These are phyloP conservation scores for Conidiobolus incongruus DNA, from an alignment of 371 early-diverging fungal genomes.

Conservation along the genomic window DNA sequence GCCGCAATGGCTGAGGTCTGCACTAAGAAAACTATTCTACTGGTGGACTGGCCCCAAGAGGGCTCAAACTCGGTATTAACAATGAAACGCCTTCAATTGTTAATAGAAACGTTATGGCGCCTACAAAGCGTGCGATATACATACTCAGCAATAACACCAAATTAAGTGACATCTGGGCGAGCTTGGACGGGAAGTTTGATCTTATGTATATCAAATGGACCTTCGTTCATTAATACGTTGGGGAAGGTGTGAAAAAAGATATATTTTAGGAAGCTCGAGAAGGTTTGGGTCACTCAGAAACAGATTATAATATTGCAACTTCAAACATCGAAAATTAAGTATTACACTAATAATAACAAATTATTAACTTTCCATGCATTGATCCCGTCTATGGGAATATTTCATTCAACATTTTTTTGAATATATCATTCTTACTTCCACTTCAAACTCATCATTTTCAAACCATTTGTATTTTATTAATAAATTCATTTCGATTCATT, in stretches of 20 bases:
- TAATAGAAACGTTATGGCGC: no score
- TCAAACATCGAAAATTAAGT: no score
- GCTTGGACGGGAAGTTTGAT: constrained; percentile 88
- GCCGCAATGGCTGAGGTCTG: constrained; percentile 70
- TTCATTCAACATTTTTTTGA: no score
- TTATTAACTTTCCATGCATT: no score
- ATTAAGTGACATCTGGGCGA: constrained; percentile 89
- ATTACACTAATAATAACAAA: no score
- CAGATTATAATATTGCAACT: no score
- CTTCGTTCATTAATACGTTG: constrained; percentile 98
- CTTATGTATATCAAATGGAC: constrained; percentile 96
- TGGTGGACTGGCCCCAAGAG: constrained; percentile 97
- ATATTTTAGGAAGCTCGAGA: constrained; percentile 99
- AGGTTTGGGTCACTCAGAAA: no score
- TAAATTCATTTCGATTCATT: no score
- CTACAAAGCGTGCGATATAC: constrained; percentile 74
- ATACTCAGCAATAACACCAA: constrained; percentile 91
- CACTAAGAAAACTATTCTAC: constrained; percentile 78
- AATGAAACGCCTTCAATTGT: constrained; percentile 72
- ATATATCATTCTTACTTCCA: no score
- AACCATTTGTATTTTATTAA: no score
- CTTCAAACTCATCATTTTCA: no score
- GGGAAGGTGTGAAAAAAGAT: constrained; percentile 95
- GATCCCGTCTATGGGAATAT: no score
- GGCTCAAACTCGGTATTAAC: constrained; percentile 96